These are phyloP conservation scores for Fusarium haematococcum DNA, from an alignment of 2,329 filamentous ascomycete genomes.

Conservation along the genomic window DNA sequence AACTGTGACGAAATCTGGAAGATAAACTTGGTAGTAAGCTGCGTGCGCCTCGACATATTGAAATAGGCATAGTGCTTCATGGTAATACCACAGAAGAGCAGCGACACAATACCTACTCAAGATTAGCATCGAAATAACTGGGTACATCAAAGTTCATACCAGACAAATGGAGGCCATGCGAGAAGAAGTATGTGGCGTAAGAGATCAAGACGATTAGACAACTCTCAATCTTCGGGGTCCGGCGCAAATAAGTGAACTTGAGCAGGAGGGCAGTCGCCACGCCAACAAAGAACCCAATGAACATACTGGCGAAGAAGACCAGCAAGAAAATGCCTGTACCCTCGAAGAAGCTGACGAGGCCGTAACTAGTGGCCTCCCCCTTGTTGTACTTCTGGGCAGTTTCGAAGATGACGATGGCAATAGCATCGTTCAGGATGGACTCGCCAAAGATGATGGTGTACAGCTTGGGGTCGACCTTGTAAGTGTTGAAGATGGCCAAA, in stretches of 20 bases:
- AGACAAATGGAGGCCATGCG: conserved; percentile 94
- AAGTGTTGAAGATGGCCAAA: conserved; percentile 97
- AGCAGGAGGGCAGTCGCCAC: conserved; percentile 87
- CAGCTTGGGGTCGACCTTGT: conserved; percentile 98
- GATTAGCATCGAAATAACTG: conserved; percentile 15
- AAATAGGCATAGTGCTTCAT: conserved; percentile 99
- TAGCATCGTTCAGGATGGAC: conserved; percentile 97
- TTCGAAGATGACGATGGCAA: conserved; percentile 98
- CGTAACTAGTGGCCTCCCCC: conserved; percentile 77
- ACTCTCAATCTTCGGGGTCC: conserved; percentile 96
- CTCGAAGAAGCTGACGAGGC: conserved; percentile 86
- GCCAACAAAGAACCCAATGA: conserved; percentile 89
- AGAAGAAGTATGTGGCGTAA: conserved; percentile 98
- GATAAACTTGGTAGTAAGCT: conserved; percentile 97
- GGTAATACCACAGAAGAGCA: conserved; percentile 97
- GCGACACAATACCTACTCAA: conserved; percentile 84
- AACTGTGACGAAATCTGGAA: conserved; percentile 95
- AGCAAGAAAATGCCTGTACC: conserved; percentile 94
- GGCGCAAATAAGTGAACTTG: conserved; percentile 93
- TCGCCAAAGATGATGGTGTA: conserved; percentile 99
- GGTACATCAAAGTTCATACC: conserved; percentile 66
- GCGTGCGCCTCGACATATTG: conserved; percentile 98
- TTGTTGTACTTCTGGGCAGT: conserved; percentile 93
- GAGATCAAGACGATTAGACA: conserved; percentile 93
- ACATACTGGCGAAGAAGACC: conserved; percentile 93